A percentile compares a stretch with the other conserved stretches of the same genome.
phyloP scores from a whole-genome alignment of 495 filamentous ascomycete genomes.

The Parachaetomium inaequale region DNA sequence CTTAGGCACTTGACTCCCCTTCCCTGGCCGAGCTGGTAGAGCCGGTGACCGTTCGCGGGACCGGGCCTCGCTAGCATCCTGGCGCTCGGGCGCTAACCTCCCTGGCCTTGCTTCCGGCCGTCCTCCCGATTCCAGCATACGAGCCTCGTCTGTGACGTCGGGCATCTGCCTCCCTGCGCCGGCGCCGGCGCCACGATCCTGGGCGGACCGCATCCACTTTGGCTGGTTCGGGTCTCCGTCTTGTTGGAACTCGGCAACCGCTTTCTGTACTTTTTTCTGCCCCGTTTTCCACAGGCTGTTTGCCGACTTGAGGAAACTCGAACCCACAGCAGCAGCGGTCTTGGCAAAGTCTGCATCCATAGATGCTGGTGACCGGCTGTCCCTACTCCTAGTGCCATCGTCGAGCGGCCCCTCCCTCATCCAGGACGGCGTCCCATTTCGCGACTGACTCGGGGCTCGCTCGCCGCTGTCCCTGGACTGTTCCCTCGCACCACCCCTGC shows the following conservation, averaged over 20 bases:
- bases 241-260: conserved; percentile 82
- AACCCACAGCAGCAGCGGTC: conserved; percentile 75
- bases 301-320: conserved; percentile 85
- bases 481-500: conserved; percentile 27
- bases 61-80: conserved; percentile 23
- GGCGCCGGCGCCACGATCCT: conserved; percentile 27
- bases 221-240: conserved; percentile 76
- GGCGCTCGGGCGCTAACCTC: conserved; percentile 27
- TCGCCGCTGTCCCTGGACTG: conserved; percentile 22
- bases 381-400: conserved; percentile 47
- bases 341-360: conserved; percentile 75
- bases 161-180: conserved; percentile 20
- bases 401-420: conserved; percentile 31
- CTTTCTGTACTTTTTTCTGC: conserved; percentile 91
- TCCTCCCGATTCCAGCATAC: conserved; percentile 74
- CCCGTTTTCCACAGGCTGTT: conserved; percentile 91
- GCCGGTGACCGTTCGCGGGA: conserved; percentile 49
- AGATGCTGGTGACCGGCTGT: conserved; percentile 55
- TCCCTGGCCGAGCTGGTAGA: conserved; percentile 29
- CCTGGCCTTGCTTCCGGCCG: conserved; percentile 42
- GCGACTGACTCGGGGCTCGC: conserved; percentile 33
- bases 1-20: conserved; percentile 32
- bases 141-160: conserved; percentile 77
- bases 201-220: conserved; percentile 84
- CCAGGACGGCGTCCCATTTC: conserved; percentile 38